Conservation (phyloP, 441 rosid species). For the Capsella rubella region DNA sequence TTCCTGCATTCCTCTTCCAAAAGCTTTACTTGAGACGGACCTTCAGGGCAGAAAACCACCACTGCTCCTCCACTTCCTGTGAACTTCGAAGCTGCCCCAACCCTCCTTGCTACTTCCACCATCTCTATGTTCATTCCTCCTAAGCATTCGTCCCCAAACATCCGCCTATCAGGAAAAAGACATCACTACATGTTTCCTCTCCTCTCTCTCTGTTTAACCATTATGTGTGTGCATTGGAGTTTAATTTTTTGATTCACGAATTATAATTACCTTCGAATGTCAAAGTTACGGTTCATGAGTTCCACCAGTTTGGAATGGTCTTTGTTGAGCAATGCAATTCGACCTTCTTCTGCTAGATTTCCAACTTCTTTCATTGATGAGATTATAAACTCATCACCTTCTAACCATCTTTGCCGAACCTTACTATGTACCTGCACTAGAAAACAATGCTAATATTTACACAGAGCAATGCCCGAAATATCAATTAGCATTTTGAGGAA, state of each 20-base stretch:
- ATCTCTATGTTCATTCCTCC: constrained; percentile 84
- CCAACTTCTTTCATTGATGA: constrained; percentile 80
- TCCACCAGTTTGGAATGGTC: constrained; percentile 68
- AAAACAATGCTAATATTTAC: constrained; percentile 4
- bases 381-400: constrained; percentile 79
- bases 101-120: constrained; percentile 84
- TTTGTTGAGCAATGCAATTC: constrained; percentile 62
- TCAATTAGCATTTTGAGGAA: no score
- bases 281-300: constrained; percentile 84
- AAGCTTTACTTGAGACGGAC: constrained; percentile 64
- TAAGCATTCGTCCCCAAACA: constrained; percentile 86
- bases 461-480: constrained; percentile 1
- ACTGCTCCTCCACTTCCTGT: constrained; percentile 98
- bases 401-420: constrained; percentile 86
- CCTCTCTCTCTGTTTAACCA: not conserved
- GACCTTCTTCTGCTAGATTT: constrained; percentile 70
- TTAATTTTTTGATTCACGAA: not conserved
- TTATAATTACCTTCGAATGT: constrained; percentile 69
- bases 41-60: constrained; percentile 79
- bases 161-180: constrained; percentile 51
- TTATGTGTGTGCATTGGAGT: not conserved
- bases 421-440: constrained; percentile 77
- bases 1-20: constrained; percentile 75
- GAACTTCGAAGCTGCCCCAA: constrained; percentile 88
- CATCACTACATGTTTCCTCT: not conserved